Evolutionary conservation across 306 rosid genomes (phyloP).

Genomic region (Lathyrus oleraceus): DNA sequence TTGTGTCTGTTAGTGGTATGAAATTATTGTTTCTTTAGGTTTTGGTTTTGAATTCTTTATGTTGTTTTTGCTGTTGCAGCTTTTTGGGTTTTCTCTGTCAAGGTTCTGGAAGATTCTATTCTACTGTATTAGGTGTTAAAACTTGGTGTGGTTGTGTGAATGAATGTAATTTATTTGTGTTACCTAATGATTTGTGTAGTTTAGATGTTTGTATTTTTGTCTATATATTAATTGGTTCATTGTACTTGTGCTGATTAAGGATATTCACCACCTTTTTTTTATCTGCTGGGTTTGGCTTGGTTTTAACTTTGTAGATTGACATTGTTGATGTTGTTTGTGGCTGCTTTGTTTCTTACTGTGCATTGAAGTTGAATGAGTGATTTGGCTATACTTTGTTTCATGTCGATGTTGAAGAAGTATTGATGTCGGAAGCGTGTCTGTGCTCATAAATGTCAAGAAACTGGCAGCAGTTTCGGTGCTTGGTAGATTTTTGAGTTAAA

Average conservation of each 20-base stretch:
- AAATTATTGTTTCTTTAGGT: not conserved
- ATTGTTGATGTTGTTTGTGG: conserved; percentile 3
- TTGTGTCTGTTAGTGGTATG: not conserved
- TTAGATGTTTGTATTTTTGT: conserved; percentile 11
- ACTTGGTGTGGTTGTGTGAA: conserved; percentile 9
- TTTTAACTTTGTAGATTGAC: conserved; percentile 8
- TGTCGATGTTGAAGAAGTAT: not conserved
- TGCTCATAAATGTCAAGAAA: not conserved
- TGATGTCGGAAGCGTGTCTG: not conserved
- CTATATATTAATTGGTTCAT: not conserved
- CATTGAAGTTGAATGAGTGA: not conserved
- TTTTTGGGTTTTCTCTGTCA: not conserved
- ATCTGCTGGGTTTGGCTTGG: not conserved
- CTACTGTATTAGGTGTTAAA: not conserved
- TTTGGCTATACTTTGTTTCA: not conserved
- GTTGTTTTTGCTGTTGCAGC: conserved; percentile 25
- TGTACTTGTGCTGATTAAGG: conserved; percentile 14
- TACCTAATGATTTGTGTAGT: not conserved
- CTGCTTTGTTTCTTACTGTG: not conserved
- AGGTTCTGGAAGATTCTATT: conserved; percentile 7
- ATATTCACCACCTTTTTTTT: conserved; percentile 4
- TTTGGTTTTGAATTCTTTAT: conserved; percentile 9
- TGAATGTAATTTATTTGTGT: not conserved
- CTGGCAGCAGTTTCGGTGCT: not conserved
- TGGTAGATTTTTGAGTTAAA: not conserved